Evolutionary conservation across 345 rosid genomes (phyloP).

Genomic region (Populus davidiana): DNA sequence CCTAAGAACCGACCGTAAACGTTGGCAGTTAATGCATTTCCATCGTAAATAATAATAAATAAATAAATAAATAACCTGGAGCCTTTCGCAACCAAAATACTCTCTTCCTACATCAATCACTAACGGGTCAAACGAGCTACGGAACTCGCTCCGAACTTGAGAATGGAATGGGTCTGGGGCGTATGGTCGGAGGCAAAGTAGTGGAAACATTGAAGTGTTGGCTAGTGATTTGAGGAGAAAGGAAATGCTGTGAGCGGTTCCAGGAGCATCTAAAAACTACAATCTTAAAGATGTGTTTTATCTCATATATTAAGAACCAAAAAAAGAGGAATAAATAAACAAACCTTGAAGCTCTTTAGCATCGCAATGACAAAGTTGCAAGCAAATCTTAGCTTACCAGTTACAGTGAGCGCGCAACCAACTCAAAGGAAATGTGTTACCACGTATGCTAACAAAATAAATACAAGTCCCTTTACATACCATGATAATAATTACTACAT

Average conservation of each 20-base stretch:
- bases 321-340: neutral
- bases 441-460: neutral
- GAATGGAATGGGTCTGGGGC: constrained; percentile 68
- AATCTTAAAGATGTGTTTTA: no score
- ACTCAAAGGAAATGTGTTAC: neutral
- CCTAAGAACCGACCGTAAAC: constrained; percentile 58
- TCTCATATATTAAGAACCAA: no score
- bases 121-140: constrained; percentile 66
- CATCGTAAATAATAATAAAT: constrained; percentile 62
- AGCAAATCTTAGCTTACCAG: neutral
- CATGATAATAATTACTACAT: neutral
- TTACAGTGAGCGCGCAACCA: neutral
- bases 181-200: constrained; percentile 66
- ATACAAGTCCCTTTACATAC: no score
- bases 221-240: constrained; percentile 67
- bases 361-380: neutral
- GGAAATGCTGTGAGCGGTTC: constrained; percentile 88
- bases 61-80: constrained; percentile 45
- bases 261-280: constrained; percentile 59
- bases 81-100: constrained; percentile 61
- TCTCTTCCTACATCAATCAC: constrained; percentile 75
- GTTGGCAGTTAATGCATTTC: constrained; percentile 57
- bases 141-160: constrained; percentile 87
- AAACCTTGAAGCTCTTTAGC: neutral
- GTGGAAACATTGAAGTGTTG: constrained; percentile 77